These are phyloP conservation scores for Suillus variegatus DNA, from an alignment of 768 basidiomycete species.

Conservation along the genomic window DNA sequence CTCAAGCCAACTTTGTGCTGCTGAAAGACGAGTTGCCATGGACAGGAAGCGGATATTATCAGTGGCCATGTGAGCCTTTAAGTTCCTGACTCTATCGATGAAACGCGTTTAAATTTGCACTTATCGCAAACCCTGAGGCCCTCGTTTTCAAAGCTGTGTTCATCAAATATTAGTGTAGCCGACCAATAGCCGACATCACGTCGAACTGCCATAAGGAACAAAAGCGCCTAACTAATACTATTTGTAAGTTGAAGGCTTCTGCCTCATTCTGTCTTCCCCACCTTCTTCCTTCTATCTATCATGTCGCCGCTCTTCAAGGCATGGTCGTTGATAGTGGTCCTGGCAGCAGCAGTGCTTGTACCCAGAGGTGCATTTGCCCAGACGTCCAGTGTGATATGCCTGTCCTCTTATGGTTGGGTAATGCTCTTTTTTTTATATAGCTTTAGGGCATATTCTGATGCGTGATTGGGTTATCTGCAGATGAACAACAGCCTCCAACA, in stretches of 20 bases:
- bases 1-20: too few relatives aligned
- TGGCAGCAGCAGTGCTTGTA: conserved; percentile 19
- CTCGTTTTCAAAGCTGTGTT: background rate
- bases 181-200: background rate
- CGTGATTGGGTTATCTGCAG: conserved; percentile 13
- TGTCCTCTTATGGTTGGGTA: conserved; percentile 28
- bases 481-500: conserved; percentile 46
- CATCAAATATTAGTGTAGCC: background rate
- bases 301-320: conserved; percentile 9
- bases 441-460: conserved; percentile 1
- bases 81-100: too few relatives aligned
- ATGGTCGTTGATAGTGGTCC: conserved; percentile 21
- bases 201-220: conserved; percentile 19
- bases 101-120: too few relatives aligned
- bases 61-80: too few relatives aligned
- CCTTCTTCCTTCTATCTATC: conserved; percentile 10
- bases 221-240: background rate
- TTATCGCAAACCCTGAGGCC: background rate
- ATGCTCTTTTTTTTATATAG: conserved; percentile 6
- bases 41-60: too few relatives aligned
- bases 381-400: conserved; percentile 23
- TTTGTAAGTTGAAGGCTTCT: background rate
- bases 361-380: conserved; percentile 25
- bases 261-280: background rate
- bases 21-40: too few relatives aligned